phyloP scores from a whole-genome alignment of 2,329 filamentous ascomycete species.

The Venturia aucupariae region DNA sequence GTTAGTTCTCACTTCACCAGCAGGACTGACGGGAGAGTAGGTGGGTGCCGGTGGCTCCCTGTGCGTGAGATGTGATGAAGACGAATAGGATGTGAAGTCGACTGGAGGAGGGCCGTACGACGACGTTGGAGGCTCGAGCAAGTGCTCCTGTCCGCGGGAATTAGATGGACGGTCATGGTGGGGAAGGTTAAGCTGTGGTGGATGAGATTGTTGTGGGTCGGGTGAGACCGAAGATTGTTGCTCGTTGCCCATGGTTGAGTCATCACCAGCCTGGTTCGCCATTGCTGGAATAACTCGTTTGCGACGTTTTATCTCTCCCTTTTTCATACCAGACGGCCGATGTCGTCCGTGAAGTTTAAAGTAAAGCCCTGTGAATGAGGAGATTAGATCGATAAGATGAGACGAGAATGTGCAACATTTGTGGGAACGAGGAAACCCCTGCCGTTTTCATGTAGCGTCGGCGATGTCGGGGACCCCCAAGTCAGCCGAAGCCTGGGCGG shows the following conservation, averaged over 20 bases:
- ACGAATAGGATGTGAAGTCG: conserved; percentile 29
- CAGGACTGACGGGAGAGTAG: conserved; percentile 19
- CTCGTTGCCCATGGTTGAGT: conserved; percentile 44
- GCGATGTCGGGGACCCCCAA: conserved; percentile 12
- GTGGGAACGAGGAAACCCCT: neutral
- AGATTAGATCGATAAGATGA: conserved; percentile 13
- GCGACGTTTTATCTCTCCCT: conserved; percentile 88
- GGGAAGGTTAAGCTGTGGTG: conserved; percentile 17
- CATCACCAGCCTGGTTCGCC: conserved; percentile 17
- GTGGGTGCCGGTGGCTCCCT: conserved; percentile 15
- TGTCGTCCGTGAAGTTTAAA: conserved; percentile 93
- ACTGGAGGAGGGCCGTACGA: conserved; percentile 25
- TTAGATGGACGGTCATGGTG: conserved; percentile 2
- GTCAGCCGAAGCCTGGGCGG: conserved; percentile 8
- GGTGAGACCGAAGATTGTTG: conserved; percentile 28
- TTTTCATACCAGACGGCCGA: conserved; percentile 96
- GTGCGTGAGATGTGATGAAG: neutral
- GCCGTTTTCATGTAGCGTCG: neutral
- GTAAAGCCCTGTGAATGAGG: conserved; percentile 60
- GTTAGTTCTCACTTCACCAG: conserved; percentile 20
- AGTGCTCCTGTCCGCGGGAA: neutral
- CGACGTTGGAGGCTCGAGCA: conserved; percentile 14
- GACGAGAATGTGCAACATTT: neutral
- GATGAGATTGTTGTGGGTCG: conserved; percentile 24
- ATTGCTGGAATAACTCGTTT: conserved; percentile 83